Base-by-base conservation (phyloP, 441 rosid species). In the Capsella rubella region DNA sequence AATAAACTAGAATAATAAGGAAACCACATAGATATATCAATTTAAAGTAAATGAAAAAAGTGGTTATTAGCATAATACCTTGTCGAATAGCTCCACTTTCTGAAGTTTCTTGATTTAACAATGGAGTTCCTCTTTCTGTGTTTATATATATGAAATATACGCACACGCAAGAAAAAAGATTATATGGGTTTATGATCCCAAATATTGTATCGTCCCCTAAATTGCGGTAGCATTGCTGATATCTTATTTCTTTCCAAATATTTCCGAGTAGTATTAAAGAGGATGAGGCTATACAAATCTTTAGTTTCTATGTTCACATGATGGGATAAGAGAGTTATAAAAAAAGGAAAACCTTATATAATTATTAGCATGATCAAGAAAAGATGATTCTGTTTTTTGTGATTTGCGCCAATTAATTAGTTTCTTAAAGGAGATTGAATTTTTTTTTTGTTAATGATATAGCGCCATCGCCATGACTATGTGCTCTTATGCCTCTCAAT, bases 81-180 rank as follows among this genome's bases (percentile, higher is more conserved):
- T 61, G 45, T 68, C 15, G 50, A 52, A 37, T 15, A 53, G 69
- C 64, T 69, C 64, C 27, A 69, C 58, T 69, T 75, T 75, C 64
- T 75, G 74, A 75, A 62, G 70, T 75, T 75, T 75, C 59, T 69
- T 54, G 70, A 75, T 75, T 69, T 75, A 54, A 69, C 65, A 69
- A 69, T 75, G 74, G 59, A 46, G 65, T 69, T 75, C 35, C 45
- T 75, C 64, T 47, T 69, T 57, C 8, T 62, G 70, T 35, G 79
- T 69, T 68, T 75, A 75, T 68, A 75, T 68, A 69, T 9, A 34
- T 34, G 5, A 29, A 3, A 29, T 29, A 29, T 29, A 29, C 35
- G 29, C 34, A 43, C 58, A 57, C n/a, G 32, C 42, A 67, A 67
- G 45, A 60, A 25, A 27, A 61, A 25, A 40, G 34, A 61, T 53